Conservation (phyloP, 2,329 filamentous ascomycete genomes). For the Diplodia corticola region DNA sequence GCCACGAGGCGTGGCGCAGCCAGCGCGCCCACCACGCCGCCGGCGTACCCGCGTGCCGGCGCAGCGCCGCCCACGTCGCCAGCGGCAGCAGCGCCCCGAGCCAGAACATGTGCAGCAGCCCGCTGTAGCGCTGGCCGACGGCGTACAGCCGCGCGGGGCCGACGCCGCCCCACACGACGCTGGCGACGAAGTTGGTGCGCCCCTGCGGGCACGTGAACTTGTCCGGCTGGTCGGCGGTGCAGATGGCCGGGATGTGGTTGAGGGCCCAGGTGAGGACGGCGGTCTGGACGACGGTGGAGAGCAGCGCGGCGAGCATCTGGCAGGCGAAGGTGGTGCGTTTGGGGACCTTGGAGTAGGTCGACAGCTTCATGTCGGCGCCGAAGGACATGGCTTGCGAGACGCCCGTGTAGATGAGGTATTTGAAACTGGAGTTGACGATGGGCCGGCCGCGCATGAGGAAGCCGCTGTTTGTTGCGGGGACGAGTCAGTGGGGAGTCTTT, state of each 20-base stretch:
- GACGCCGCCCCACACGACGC: slow-evolving; percentile 63
- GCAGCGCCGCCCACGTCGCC: slow-evolving; percentile 60
- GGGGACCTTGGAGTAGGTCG: slow-evolving; percentile 57
- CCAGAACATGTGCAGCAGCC: slow-evolving; percentile 71
- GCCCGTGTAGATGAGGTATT: slow-evolving; percentile 29
- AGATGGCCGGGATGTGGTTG: slow-evolving; percentile 63
- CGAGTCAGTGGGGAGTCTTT: not conserved
- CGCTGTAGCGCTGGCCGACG: slow-evolving; percentile 60
- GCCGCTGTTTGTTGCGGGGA: slow-evolving; percentile 48
- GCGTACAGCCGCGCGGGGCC: slow-evolving; percentile 71
- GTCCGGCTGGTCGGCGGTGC: slow-evolving; percentile 42
- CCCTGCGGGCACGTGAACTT: slow-evolving; percentile 59
- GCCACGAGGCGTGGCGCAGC: slow-evolving; percentile 57
- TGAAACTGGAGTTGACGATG: slow-evolving; percentile 55
- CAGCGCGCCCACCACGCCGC: slow-evolving; percentile 58
- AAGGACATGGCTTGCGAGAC: slow-evolving; percentile 16
- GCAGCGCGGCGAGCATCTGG: slow-evolving; percentile 65
- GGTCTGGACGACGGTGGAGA: slow-evolving; percentile 68
- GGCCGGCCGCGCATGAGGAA: slow-evolving; percentile 52
- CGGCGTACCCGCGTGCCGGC: slow-evolving; percentile 62
- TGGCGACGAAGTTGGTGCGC: slow-evolving; percentile 67
- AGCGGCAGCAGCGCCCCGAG: slow-evolving; percentile 64
- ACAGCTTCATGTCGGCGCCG: slow-evolving; percentile 35
- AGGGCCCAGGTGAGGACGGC: slow-evolving; percentile 60
- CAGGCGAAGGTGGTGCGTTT: slow-evolving; percentile 67